Base-by-base conservation (phyloP, 352 stramenopile species). In the Thraustotheca clavata region DNA sequence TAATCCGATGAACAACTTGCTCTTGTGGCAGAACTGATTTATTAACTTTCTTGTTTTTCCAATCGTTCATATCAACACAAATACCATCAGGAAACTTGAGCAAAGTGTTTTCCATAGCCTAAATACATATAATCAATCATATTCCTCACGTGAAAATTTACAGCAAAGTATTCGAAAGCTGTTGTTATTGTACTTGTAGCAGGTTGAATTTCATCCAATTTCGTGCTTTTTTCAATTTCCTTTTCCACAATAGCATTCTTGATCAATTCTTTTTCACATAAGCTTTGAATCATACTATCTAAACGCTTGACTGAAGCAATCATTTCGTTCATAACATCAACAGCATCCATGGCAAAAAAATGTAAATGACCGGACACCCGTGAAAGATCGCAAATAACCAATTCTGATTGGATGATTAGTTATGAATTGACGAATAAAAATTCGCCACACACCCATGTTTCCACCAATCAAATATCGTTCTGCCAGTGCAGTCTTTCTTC, bases 271-370 rank as follows among this genome's bases (percentile, higher is more conserved):
- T 7, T 34, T n/a, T 38, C 20, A 22, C 34, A 50, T 4, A 62
- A 27, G 12, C 20, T 9, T 32, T 62, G 34, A 26, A 62, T 62
- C 34, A 62, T 34, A 18, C 31, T 18, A 48, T 62, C 55, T 6
- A 62, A 41, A 18, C 27, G 18, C 55, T 62, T 62, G n/a, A 41
- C 43, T 22, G 55, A 62, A 38, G 34, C 55, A 9, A 62, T 48
- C 55, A 62, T 62, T 26, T 62, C 55, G 11, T 62, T 4, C 3
- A 62, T 33, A 41, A 62, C 38, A 18, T 48, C 55, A 38, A 54
- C 43, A 26, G 43, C 34, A 9, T 52, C 16, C 31, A 62, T 26
- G 5, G 26, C 6, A 41, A 47, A 24, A 24, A n/a, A n/a, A 24
- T 47, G n/a, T 24, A 47, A 27, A n/a, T n/a, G 4, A 24, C 39